Percentiles rank a stretch among this genome's conserved stretches.
Conservation (phyloP, 305 asterid genomes). For the Euphrasia arctica region DNA sequence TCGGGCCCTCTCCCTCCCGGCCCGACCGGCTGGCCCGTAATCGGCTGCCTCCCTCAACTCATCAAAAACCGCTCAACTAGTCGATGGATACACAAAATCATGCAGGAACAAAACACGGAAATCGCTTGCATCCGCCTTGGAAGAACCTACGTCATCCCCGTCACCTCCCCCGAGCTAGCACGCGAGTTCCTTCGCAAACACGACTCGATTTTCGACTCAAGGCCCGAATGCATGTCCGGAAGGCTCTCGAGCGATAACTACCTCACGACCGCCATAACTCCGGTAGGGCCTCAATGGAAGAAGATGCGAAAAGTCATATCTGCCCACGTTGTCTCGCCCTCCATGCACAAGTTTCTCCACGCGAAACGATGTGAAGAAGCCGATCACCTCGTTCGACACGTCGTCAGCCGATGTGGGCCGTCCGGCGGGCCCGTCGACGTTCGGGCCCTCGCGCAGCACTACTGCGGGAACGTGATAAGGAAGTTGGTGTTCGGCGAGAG, state of each 20-base stretch:
- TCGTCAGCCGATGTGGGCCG: slow-evolving; percentile 1
- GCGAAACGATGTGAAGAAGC: slow-evolving; percentile 18
- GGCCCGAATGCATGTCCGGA: slow-evolving; percentile 22
- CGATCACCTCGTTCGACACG: slow-evolving; percentile 19
- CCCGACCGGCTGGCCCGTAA: slow-evolving; percentile 19
- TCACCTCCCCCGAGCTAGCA: slow-evolving; percentile 31
- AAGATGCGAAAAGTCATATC: slow-evolving; percentile 21
- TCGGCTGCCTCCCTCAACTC: slow-evolving; percentile 28
- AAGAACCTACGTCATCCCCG: slow-evolving; percentile 20
- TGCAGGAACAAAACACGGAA: slow-evolving; percentile 22
- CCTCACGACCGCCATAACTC: slow-evolving; percentile 10
- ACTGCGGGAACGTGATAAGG: slow-evolving; percentile 21
- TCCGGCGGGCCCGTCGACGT: slow-evolving; percentile 20
- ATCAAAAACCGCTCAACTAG: slow-evolving; percentile 19
- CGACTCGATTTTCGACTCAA: slow-evolving; percentile 23
- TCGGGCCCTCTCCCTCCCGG: too few relatives aligned
- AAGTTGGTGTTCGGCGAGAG: slow-evolving; percentile 24
- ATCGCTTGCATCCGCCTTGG: slow-evolving; percentile 33
- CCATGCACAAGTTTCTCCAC: slow-evolving; percentile 14
- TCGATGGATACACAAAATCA: slow-evolving; percentile 21
- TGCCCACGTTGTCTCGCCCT: slow-evolving; percentile 21
- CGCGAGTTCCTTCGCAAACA: slow-evolving; percentile 28
- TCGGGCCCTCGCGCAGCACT: slow-evolving; percentile 14
- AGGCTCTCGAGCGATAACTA: slow-evolving; percentile 17
- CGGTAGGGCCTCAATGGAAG: slow-evolving; percentile 27